Conservation (phyloP, 2,329 filamentous ascomycete genomes). For the Aspergillus neoniger region DNA sequence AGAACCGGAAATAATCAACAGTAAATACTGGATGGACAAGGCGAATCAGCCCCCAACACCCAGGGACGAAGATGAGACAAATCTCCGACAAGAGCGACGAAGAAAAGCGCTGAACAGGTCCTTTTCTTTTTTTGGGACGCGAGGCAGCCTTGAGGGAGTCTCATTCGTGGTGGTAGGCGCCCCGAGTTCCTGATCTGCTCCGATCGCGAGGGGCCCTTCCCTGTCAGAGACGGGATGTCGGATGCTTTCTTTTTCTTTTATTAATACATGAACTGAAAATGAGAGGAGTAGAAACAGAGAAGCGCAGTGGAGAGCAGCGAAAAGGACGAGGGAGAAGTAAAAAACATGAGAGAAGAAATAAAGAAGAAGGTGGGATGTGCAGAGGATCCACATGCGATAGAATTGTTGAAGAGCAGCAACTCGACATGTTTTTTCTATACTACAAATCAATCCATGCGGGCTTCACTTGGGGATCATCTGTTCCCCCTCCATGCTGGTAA, state of each 20-base stretch:
- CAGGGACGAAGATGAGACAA: background rate
- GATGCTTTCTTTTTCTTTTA: background rate
- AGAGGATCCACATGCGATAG: background rate
- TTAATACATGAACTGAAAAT: background rate
- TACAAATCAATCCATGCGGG: too few species aligned
- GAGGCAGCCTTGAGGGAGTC: conserved; percentile 15
- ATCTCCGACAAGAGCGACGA: conserved; percentile 1
- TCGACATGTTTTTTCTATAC: too few species aligned
- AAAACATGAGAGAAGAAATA: background rate
- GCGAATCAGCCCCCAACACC: background rate
- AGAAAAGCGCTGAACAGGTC: background rate
- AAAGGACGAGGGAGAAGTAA: background rate
- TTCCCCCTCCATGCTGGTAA: background rate
- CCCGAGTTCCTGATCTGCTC: conserved; percentile 27
- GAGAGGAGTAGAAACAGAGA: background rate
- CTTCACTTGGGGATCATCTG: background rate
- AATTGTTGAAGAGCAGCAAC: too few species aligned
- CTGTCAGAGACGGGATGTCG: background rate
- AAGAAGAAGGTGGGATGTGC: background rate
- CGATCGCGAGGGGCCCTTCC: conserved; percentile 8
- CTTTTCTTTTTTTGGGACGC: conserved; percentile 10
- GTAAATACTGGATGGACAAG: background rate
- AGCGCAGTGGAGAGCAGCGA: background rate
- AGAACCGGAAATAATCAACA: background rate
- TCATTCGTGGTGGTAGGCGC: conserved; percentile 26